Evolutionary conservation across 768 basidiomycete genomes (phyloP).

Genomic region (Candolleomyces eurysporus): DNA sequence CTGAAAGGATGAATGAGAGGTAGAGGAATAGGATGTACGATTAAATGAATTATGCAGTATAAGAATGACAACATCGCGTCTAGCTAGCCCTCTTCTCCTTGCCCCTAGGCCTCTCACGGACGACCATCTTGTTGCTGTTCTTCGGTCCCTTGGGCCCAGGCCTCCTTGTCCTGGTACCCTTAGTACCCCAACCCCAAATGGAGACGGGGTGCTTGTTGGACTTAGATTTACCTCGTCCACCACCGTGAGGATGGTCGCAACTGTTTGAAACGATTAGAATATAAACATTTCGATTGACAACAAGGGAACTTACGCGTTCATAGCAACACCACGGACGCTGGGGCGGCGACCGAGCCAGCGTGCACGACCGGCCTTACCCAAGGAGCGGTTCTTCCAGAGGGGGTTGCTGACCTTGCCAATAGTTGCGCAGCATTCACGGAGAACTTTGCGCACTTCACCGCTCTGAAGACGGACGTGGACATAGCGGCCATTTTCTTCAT

Average conservation of each 20-base stretch:
- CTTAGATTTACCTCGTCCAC: slow-evolving; percentile 97
- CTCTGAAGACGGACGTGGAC: slow-evolving; percentile 84
- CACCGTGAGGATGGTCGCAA: slow-evolving; percentile 92
- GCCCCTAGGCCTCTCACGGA: slow-evolving; percentile 82
- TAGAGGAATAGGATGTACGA: neutral
- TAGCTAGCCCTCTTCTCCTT: slow-evolving; percentile 36
- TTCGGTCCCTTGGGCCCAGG: slow-evolving; percentile 90
- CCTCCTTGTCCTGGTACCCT: slow-evolving; percentile 90
- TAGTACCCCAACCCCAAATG: slow-evolving; percentile 90
- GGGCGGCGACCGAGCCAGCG: slow-evolving; percentile 88
- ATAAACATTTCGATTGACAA: slow-evolving; percentile 1
- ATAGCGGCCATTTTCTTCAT: slow-evolving; percentile 70
- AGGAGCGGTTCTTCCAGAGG: slow-evolving; percentile 76
- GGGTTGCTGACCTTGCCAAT: slow-evolving; percentile 92
- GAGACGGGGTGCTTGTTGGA: slow-evolving; percentile 92
- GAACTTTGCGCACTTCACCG: slow-evolving; percentile 88
- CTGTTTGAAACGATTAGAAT: slow-evolving; percentile 31
- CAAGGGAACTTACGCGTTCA: slow-evolving; percentile 76
- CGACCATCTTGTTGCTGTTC: slow-evolving; percentile 86
- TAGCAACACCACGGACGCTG: slow-evolving; percentile 89
- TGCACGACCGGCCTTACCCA: slow-evolving; percentile 90
- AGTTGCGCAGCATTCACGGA: slow-evolving; percentile 80
- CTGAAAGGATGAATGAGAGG: neutral
- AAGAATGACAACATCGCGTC: neutral
- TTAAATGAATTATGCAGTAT: neutral